Conservation (phyloP, 257 asterid genomes). For the Rubia yunnanensis region DNA sequence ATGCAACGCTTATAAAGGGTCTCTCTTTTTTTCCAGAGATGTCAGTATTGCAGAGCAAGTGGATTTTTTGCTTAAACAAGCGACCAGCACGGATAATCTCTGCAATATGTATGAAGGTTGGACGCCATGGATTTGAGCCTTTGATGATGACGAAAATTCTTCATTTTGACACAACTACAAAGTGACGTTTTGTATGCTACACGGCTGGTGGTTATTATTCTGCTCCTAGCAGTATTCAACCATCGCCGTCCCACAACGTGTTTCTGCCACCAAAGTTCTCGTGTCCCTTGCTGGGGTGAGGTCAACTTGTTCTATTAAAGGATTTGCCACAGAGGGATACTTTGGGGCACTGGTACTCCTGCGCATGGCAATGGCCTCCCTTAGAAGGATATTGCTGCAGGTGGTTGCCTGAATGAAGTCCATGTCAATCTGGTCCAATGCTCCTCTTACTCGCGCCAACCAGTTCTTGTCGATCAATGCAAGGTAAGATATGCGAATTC, state of each 20-base stretch:
- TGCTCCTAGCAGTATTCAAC: not conserved
- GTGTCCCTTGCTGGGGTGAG: not conserved
- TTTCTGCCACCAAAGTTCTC: not conserved
- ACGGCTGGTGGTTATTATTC: not conserved
- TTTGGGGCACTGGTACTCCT: not conserved
- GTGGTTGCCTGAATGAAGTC: constrained; percentile 1
- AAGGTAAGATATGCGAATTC: not conserved
- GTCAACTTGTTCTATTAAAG: not conserved
- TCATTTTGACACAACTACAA: constrained; percentile 10
- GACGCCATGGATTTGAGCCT: constrained; percentile 96
- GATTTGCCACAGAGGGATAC: not conserved
- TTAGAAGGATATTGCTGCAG: not conserved
- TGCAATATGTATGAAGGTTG: constrained; percentile 99
- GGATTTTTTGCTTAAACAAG: constrained; percentile 86
- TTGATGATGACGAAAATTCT: constrained; percentile 14
- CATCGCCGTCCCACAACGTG: not conserved
- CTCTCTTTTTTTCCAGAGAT: constrained; percentile 43
- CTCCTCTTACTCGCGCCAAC: not conserved
- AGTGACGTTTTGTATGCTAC: not conserved
- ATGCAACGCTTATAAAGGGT: constrained; percentile 5
- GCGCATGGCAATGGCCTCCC: not conserved
- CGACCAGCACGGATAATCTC: constrained; percentile 80
- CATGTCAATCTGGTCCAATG: constrained; percentile 3
- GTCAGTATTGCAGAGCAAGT: constrained; percentile 75
- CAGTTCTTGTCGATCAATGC: constrained; percentile 2